These are phyloP conservation scores for Elsinoe ampelina DNA, from an alignment of 2,329 filamentous ascomycete genomes.

Conservation along the genomic window DNA sequence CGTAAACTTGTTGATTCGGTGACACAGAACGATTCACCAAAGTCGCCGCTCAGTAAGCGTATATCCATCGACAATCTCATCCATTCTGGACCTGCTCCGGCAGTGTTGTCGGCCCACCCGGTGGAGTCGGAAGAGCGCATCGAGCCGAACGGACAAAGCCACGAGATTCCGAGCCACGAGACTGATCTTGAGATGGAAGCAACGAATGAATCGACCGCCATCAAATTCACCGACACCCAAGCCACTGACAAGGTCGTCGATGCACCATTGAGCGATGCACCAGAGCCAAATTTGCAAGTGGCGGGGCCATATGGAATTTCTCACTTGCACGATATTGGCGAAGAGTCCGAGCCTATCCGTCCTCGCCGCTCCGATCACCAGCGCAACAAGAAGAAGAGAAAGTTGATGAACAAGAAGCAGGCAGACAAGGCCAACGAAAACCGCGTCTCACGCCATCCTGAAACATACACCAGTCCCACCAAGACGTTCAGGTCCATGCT, in stretches of 20 bases:
- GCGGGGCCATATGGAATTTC: neutral
- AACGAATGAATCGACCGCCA: no score
- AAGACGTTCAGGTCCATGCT: constrained; percentile 8
- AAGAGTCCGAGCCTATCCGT: constrained; percentile 3
- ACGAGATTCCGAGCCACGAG: no score
- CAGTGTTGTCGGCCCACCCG: neutral
- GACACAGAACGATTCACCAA: neutral
- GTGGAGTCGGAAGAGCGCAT: no score
- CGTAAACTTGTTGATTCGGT: no score
- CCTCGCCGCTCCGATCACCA: neutral
- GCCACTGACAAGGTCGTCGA: neutral
- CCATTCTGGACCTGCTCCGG: neutral
- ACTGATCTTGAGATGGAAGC: no score
- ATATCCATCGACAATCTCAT: neutral
- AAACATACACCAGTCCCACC: neutral
- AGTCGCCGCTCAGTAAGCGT: neutral
- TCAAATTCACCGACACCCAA: neutral
- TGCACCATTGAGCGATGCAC: neutral
- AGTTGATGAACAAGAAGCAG: neutral
- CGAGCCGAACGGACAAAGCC: no score
- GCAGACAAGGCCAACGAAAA: neutral
- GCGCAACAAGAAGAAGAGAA: constrained; percentile 1
- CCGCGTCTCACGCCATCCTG: neutral
- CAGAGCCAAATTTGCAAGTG: neutral
- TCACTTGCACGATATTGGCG: neutral